These are phyloP conservation scores for Scytalidium lignicola DNA, from an alignment of 2,329 filamentous ascomycete genomes.

Conservation along the genomic window DNA sequence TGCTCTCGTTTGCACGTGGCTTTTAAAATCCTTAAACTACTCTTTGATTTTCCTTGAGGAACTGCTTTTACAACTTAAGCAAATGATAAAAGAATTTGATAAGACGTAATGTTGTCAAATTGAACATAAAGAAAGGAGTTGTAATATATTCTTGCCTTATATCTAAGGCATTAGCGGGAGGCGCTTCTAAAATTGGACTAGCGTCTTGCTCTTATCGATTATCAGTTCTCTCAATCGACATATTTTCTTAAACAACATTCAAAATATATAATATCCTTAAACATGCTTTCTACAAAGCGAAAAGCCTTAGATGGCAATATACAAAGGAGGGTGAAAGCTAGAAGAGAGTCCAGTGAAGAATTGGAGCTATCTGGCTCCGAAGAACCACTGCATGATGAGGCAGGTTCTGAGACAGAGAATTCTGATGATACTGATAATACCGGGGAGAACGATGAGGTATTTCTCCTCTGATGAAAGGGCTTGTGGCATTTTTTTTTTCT, in stretches of 20 bases:
- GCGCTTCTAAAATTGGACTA: background rate
- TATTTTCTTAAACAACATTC: background rate
- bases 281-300: slow-evolving; percentile 24
- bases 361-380: slow-evolving; percentile 28
- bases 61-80: no score
- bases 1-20: no score
- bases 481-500: background rate
- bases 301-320: slow-evolving; percentile 20
- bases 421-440: slow-evolving; percentile 30
- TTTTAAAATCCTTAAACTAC: no score
- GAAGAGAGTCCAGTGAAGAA: slow-evolving; percentile 23
- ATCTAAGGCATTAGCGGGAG: background rate
- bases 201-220: background rate
- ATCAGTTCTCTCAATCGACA: background rate
- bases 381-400: slow-evolving; percentile 28
- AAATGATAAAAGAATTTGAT: no score
- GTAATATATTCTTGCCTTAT: background rate
- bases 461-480: background rate
- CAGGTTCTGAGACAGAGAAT: slow-evolving; percentile 28
- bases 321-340: slow-evolving; percentile 25
- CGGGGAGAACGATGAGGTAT: slow-evolving; percentile 35
- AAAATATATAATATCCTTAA: background rate
- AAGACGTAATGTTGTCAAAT: no score
- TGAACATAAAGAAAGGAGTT: no score
- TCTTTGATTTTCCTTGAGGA: no score